Percentiles rank a stretch among this genome's conserved stretches.
phyloP scores from a whole-genome alignment of 129 eudicot species.

The Arctium minus region DNA sequence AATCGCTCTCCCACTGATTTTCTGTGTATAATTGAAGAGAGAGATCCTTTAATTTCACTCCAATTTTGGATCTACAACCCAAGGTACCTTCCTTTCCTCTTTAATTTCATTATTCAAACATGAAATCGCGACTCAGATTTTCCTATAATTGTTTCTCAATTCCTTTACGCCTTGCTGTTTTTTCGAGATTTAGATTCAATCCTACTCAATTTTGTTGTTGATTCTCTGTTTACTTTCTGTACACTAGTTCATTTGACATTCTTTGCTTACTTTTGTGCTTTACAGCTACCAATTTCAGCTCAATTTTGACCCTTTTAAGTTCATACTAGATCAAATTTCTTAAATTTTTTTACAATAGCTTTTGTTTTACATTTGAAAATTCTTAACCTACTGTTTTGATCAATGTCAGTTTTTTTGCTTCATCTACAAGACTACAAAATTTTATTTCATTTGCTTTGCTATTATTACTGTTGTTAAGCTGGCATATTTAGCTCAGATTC shows the following conservation, averaged over 20 bases:
- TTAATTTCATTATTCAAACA: not conserved
- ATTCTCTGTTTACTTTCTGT: conserved; percentile 1
- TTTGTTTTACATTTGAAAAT: not conserved
- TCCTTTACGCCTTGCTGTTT: not conserved
- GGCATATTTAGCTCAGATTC: not conserved
- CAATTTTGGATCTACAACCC: conserved; percentile 17
- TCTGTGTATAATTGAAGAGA: conserved; percentile 22
- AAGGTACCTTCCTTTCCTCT: conserved; percentile 5
- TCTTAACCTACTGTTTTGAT: not conserved
- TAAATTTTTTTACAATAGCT: not conserved
- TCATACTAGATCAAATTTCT: not conserved
- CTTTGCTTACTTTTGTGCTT: conserved; percentile 19
- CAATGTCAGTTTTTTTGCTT: conserved; percentile 2
- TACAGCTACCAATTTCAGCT: conserved; percentile 19
- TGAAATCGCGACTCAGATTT: not conserved
- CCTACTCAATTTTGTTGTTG: not conserved
- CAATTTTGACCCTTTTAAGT: conserved; percentile 23
- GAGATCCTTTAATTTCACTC: conserved; percentile 23
- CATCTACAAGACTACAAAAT: not conserved
- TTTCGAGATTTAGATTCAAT: conserved; percentile 4
- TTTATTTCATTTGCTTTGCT: conserved; percentile 14
- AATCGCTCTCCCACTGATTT: conserved; percentile 25
- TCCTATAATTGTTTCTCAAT: conserved; percentile 5
- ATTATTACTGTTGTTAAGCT: conserved; percentile 5
- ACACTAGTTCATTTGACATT: conserved; percentile 28